Conservation (phyloP, 2,329 filamentous ascomycete genomes). For the Pseudogymnoascus sp. region DNA sequence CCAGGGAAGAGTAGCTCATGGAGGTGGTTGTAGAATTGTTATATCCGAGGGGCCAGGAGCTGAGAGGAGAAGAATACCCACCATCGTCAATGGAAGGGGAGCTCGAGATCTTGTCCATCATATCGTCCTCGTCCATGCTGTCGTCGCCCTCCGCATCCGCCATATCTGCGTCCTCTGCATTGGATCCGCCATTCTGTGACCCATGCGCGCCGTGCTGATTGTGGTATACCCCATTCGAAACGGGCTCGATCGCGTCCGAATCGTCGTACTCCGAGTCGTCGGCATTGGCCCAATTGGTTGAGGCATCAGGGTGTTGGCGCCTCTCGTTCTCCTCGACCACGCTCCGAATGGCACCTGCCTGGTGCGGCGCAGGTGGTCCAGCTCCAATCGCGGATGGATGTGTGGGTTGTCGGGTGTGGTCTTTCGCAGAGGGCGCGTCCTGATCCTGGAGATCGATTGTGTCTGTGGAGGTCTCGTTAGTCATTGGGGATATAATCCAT, state of each 20-base stretch:
- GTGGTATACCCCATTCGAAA: constrained; percentile 51
- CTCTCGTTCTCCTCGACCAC: constrained; percentile 64
- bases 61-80: constrained; percentile 50
- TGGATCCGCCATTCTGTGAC: constrained; percentile 51
- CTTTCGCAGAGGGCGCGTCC: constrained; percentile 71
- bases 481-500: constrained; percentile 15
- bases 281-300: constrained; percentile 40
- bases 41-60: constrained; percentile 23
- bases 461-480: constrained; percentile 46
- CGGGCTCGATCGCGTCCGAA: constrained; percentile 35
- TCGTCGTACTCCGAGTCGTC: constrained; percentile 32
- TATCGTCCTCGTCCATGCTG: constrained; percentile 71
- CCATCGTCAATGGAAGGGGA: constrained; percentile 98
- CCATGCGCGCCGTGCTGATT: constrained; percentile 36
- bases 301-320: constrained; percentile 46
- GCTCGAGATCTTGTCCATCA: constrained; percentile 98
- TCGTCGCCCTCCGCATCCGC: constrained; percentile 63
- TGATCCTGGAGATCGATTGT: constrained; percentile 91
- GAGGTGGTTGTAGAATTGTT: constrained; percentile 11
- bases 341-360: constrained; percentile 74
- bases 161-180: constrained; percentile 51
- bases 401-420: constrained; percentile 55
- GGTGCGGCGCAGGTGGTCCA: constrained; percentile 57
- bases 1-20: not conserved
- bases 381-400: constrained; percentile 41